Evolutionary conservation across 768 basidiomycete species (phyloP).

Genomic region (Mycena olivaceomarginata): DNA sequence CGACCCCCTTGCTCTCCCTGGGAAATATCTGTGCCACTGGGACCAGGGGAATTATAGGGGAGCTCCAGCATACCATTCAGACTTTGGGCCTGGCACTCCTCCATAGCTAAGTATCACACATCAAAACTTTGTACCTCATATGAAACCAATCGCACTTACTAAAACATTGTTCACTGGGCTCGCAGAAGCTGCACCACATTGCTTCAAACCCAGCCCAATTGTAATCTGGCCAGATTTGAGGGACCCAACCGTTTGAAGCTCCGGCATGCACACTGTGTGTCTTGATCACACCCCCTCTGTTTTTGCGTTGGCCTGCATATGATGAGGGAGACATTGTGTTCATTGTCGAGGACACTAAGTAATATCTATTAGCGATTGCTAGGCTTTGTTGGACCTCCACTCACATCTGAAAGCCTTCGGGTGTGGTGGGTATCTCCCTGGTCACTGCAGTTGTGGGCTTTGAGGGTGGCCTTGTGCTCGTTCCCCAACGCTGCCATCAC

Average conservation of each 20-base stretch:
- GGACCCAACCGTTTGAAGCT: background rate
- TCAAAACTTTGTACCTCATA: background rate
- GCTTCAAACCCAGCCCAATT: slow-evolving; percentile 3
- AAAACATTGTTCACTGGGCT: background rate
- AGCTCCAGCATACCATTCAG: slow-evolving; percentile 3
- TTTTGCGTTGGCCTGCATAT: slow-evolving; percentile 1
- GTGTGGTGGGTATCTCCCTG: background rate
- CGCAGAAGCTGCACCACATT: background rate
- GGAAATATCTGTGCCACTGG: too few species aligned
- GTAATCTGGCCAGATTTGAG: slow-evolving; percentile 3
- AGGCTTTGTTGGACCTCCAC: background rate
- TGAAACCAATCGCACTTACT: background rate
- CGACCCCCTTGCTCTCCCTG: too few species aligned
- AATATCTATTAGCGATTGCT: background rate
- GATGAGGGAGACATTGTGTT: background rate
- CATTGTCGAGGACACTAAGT: background rate
- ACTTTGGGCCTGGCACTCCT: background rate
- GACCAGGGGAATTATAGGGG: too few species aligned
- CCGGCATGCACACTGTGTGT: slow-evolving; percentile 9
- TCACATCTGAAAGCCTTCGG: slow-evolving; percentile 5
- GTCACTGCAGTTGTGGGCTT: background rate
- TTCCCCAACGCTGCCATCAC: background rate
- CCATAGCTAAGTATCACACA: slow-evolving; percentile 2
- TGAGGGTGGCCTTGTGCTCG: background rate
- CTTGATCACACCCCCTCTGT: slow-evolving; percentile 22